phyloP scores from a whole-genome alignment of 352 stramenopile genomes.

The Phytopythium cucurbitacearum region DNA sequence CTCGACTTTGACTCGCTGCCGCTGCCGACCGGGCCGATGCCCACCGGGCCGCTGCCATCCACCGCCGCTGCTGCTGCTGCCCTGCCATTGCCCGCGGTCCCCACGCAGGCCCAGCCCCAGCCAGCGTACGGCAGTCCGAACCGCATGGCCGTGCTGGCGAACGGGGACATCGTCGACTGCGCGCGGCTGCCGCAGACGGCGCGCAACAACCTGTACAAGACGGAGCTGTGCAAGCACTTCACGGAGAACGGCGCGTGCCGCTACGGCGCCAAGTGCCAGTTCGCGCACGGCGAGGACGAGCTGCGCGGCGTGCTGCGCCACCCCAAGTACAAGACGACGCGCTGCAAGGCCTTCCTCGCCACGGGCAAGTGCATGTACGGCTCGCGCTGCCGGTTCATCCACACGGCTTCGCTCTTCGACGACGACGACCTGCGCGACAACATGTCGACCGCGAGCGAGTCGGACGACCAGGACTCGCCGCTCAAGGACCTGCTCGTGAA shows the following conservation, averaged over 20 bases:
- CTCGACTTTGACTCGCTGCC: not conserved
- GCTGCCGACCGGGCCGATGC: too few species aligned
- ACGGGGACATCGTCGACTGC: constrained; percentile 85
- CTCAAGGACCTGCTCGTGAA: constrained; percentile 62
- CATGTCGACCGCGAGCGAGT: constrained; percentile 59
- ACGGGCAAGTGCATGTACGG: constrained; percentile 88
- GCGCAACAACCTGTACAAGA: constrained; percentile 90
- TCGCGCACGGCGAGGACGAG: constrained; percentile 84
- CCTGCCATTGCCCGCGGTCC: too few species aligned
- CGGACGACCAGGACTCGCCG: constrained; percentile 48
- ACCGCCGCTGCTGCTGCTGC: too few species aligned
- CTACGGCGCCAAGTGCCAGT: constrained; percentile 89
- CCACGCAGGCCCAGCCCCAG: not conserved
- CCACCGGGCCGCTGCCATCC: too few species aligned
- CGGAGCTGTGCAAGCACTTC: constrained; percentile 89
- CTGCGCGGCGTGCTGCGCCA: constrained; percentile 83
- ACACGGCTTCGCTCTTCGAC: constrained; percentile 31
- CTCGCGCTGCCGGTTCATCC: constrained; percentile 86
- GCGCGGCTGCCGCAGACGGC: constrained; percentile 65
- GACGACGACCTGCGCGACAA: constrained; percentile 40
- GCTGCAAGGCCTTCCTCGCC: constrained; percentile 84
- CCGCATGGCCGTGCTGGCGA: constrained; percentile 77
- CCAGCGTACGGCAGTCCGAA: constrained; percentile 40
- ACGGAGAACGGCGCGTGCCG: constrained; percentile 82
- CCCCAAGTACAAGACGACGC: constrained; percentile 91